These are phyloP conservation scores for Fusarium nelsonii DNA, from an alignment of 2,329 filamentous ascomycete genomes.

Conservation along the genomic window DNA sequence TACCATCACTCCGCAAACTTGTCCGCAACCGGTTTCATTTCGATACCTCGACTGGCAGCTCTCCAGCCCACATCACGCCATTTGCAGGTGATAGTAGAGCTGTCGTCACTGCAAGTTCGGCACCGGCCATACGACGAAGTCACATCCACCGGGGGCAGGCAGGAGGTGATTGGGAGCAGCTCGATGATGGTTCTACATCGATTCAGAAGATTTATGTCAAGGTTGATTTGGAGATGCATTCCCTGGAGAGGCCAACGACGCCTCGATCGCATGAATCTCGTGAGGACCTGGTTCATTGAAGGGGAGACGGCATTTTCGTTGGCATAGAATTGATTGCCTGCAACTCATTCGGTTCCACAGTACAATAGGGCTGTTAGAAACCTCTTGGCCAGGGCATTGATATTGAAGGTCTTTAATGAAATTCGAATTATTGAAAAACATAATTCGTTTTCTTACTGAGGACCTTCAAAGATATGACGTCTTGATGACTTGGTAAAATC, in stretches of 20 bases:
- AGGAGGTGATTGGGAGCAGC: conserved; percentile 7
- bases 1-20: conserved; percentile 25
- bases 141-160: not conserved
- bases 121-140: not conserved
- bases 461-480: no score
- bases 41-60: not conserved
- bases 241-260: conserved; percentile 1
- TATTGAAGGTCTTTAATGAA: no score
- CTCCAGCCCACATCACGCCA: conserved; percentile 10
- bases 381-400: no score
- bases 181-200: conserved; percentile 1
- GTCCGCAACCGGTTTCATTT: conserved; percentile 19
- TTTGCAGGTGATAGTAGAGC: not conserved
- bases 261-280: not conserved
- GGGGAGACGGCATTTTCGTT: not conserved
- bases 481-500: no score
- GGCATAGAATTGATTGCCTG: no score
- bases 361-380: no score
- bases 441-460: no score
- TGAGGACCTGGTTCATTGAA: not conserved
- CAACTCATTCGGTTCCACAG: not conserved
- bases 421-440: no score
- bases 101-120: conserved; percentile 2
- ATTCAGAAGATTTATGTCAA: conserved; percentile 15
- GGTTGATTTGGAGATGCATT: conserved; percentile 20